Percentiles rank a stretch among this genome's conserved stretches.
These are phyloP conservation scores for Chalaropsis ovoidea DNA, from an alignment of 2,329 filamentous ascomycete genomes.

Conservation along the genomic window DNA sequence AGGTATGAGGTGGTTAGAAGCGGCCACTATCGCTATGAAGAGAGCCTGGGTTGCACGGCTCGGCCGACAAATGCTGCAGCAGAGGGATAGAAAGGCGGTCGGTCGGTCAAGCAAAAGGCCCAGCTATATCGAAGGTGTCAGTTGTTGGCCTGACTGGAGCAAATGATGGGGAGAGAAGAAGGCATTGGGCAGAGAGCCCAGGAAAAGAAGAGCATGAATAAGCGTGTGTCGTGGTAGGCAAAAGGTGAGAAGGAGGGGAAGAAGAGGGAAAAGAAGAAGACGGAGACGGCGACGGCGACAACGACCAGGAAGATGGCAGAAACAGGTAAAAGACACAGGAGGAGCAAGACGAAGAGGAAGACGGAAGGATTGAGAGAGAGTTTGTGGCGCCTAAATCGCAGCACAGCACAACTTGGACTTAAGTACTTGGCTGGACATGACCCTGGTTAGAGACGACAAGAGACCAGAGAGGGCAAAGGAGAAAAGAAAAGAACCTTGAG, in stretches of 20 bases:
- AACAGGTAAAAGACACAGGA: too few species aligned
- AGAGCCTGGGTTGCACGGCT: neutral
- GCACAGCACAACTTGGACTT: neutral
- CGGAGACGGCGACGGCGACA: neutral
- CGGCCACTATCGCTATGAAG: neutral
- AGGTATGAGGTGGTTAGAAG: too few species aligned
- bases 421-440: neutral
- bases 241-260: neutral
- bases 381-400: slow-evolving; percentile 1
- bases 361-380: neutral
- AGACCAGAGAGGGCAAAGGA: neutral
- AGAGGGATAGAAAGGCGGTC: neutral
- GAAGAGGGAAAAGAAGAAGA: neutral
- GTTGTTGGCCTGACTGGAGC: neutral
- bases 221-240: neutral
- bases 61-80: neutral
- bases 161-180: neutral
- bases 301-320: too few species aligned
- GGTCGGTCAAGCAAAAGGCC: neutral
- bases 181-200: neutral
- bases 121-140: neutral
- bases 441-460: neutral
- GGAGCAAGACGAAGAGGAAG: neutral
- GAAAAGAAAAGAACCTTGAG: neutral
- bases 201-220: neutral